phyloP scores from a whole-genome alignment of 345 rosid species.

The Kernera saxatilis region DNA sequence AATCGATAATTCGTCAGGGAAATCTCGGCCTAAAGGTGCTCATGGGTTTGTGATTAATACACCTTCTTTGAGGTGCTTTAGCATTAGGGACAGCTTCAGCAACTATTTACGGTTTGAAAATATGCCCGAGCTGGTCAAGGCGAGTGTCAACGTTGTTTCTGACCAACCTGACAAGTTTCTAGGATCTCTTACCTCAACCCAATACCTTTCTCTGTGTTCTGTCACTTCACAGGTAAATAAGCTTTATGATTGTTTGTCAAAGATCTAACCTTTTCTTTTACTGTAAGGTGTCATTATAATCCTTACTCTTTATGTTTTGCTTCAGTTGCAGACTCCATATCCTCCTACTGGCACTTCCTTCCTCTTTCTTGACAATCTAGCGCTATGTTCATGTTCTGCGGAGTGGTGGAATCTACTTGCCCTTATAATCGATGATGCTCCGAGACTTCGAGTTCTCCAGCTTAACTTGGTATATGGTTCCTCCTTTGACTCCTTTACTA shows the following conservation, averaged over 20 bases:
- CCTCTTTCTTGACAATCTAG: conserved; percentile 1
- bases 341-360: not conserved
- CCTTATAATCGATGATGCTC: not conserved
- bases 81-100: not conserved
- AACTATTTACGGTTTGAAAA: not conserved
- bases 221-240: not conserved
- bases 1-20: not conserved
- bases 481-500: not conserved
- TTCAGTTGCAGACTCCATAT: not conserved
- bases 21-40: not conserved
- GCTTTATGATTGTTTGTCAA: not conserved
- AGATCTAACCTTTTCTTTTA: not conserved
- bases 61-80: conserved; percentile 11
- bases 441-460: conserved; percentile 10
- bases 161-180: not conserved
- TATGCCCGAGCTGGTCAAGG: not conserved
- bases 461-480: not conserved
- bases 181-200: conserved; percentile 5
- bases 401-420: not conserved
- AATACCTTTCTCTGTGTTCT: not conserved
- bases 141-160: not conserved
- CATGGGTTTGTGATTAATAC: conserved; percentile 10
- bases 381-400: conserved; percentile 3
- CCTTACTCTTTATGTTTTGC: not conserved
- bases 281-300: not conserved